Evolutionary conservation across 2,329 filamentous ascomycete genomes (phyloP), one percentile per base, ranked within the genome.

Genomic region (Aspergillus pseudoterreus): DNA sequence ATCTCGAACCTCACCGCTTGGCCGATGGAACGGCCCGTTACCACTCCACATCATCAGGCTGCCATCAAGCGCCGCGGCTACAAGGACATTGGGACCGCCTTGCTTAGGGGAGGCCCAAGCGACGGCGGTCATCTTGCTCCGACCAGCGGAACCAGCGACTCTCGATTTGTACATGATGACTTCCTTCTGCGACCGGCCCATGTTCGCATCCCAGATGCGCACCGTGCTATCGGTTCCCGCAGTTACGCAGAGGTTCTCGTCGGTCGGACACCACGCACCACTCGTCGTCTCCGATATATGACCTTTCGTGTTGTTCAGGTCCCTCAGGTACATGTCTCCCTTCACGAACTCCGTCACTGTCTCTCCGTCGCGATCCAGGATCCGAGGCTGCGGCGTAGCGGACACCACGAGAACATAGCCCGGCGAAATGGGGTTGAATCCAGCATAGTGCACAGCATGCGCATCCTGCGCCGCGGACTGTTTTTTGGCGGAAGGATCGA

Each of bases 251-350:
- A 92, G 63, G 59, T 96, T 91, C 64, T 81, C 85, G 67, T 96
- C 86, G 2, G 85, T 85, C 0, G 94, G 94, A 71, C 92, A 90
- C 94, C 94, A 99, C 36, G 87, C 87, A 19, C 90, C 92, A 19
- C 86, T 88, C 3, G 90, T 91, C 38, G 96, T 83, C 71, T 96
- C 94, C 4, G 92, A 92, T 47, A 96, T 85, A 71, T 99, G 94
- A 1, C 94, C 94, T 69, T 96, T 97, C 4, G 94, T 99, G 68
- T 97, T 92, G 72, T 96, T 84, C 87, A 97, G 95, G 69, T 99
- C 94, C 49, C 92, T 83, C 59, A 99, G 75, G 64, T 99, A 99
- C 92, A 97, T 97, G 68, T 99, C 94, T 43, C 94, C 94, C 73
- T 99, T 99, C 60, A 91, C 87, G 59, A 96, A 97, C 65, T 96